Conservation (phyloP, 331 rosid genomes). For the Rhamnella rubrinervis region DNA sequence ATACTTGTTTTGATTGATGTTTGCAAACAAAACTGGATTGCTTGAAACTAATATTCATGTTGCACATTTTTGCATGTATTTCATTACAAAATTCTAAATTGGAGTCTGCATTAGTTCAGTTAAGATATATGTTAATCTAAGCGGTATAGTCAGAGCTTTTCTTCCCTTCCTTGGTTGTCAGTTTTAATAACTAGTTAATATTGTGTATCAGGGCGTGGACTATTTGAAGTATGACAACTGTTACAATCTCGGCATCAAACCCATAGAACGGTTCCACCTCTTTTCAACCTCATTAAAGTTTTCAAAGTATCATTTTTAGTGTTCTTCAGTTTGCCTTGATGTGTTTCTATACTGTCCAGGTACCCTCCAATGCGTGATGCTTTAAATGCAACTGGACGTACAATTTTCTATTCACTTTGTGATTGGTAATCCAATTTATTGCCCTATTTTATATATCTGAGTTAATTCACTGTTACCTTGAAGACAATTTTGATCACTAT, state of each 20-base stretch:
- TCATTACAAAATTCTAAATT: no score
- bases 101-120: no score
- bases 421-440: conserved; percentile 65
- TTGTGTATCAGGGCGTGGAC: conserved; percentile 67
- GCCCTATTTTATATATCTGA: conserved; percentile 21
- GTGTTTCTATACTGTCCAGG: conserved; percentile 50
- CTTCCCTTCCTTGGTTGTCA: neutral
- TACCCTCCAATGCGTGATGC: conserved; percentile 97
- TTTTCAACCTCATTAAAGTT: conserved; percentile 26
- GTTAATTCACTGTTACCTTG: conserved; percentile 18
- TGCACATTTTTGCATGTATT: no score
- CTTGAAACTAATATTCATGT: no score
- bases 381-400: conserved; percentile 58
- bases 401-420: conserved; percentile 77
- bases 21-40: neutral
- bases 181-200: neutral
- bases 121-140: no score
- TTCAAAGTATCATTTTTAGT: neutral
- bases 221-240: conserved; percentile 98
- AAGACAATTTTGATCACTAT: conserved; percentile 5
- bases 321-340: conserved; percentile 28
- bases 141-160: no score
- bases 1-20: neutral
- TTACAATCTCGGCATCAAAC: conserved; percentile 78
- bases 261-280: conserved; percentile 62